Evolutionary conservation across 371 early-diverging fungal species (phyloP).

Genomic region (Mucor saturninus): DNA sequence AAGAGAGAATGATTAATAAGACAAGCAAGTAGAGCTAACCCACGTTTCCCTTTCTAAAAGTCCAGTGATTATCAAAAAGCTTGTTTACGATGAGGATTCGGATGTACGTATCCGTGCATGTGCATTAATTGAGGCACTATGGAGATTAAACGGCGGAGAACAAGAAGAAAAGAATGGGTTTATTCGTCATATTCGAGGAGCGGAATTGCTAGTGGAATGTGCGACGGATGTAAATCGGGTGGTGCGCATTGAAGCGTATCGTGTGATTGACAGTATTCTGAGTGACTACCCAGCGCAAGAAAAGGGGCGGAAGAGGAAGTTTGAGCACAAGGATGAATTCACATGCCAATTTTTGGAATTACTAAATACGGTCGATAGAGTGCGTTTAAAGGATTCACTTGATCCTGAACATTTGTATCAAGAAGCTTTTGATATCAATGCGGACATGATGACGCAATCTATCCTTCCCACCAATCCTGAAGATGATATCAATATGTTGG

Average conservation of each 20-base stretch:
- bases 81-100: constrained; percentile 61
- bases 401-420: constrained; percentile 49
- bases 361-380: constrained; percentile 26
- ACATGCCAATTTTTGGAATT: constrained; percentile 23
- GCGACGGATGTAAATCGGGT: constrained; percentile 36
- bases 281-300: neutral
- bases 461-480: constrained; percentile 27
- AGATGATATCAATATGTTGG: constrained; percentile 29
- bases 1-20: too few species aligned
- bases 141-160: constrained; percentile 44
- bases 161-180: constrained; percentile 34
- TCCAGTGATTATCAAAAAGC: constrained; percentile 43
- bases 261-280: constrained; percentile 29
- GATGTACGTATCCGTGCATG: constrained; percentile 60
- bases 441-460: constrained; percentile 43
- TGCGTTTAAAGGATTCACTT: constrained; percentile 23
- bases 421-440: constrained; percentile 49
- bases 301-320: neutral
- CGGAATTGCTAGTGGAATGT: constrained; percentile 56
- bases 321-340: constrained; percentile 1
- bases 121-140: constrained; percentile 52
- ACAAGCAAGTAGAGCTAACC: neutral
- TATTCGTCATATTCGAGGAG: constrained; percentile 54
- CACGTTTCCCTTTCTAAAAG: constrained; percentile 23
- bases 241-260: constrained; percentile 38